phyloP scores from a whole-genome alignment of 805 yeast species.

The Komagataella phaffii region DNA sequence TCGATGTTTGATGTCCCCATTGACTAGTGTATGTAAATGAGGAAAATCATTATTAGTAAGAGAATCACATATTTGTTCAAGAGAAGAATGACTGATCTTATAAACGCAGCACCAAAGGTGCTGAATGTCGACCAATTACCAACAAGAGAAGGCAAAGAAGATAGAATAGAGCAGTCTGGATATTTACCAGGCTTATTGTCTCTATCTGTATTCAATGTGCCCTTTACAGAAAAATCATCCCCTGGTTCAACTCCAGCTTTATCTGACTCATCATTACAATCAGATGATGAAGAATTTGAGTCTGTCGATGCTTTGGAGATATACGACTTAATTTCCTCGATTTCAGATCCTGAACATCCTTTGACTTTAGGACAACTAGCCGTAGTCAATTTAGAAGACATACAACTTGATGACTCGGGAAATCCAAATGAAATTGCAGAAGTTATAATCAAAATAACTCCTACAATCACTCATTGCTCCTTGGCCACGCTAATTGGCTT shows the following conservation, averaged over 20 bases:
- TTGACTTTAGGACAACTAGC: slow-evolving; percentile 87
- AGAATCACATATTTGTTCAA: neutral
- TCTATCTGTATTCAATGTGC: slow-evolving; percentile 1
- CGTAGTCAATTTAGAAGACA: slow-evolving; percentile 79
- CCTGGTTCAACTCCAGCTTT: slow-evolving; percentile 5
- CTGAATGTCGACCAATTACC: slow-evolving; percentile 70
- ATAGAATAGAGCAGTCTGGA: neutral
- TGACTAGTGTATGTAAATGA: neutral
- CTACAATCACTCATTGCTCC: slow-evolving; percentile 96
- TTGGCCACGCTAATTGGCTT: slow-evolving; percentile 91
- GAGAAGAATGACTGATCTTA: slow-evolving; percentile 54
- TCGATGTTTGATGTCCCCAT: neutral
- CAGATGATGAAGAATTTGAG: slow-evolving; percentile 32
- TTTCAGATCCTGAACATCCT: slow-evolving; percentile 97
- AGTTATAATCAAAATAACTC: slow-evolving; percentile 77
- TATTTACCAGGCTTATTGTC: slow-evolving; percentile 6
- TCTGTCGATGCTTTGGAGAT: slow-evolving; percentile 82
- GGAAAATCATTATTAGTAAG: neutral
- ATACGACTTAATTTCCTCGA: slow-evolving; percentile 71
- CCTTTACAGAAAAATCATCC: slow-evolving; percentile 1
- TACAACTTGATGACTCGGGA: slow-evolving; percentile 49
- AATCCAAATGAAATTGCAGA: slow-evolving; percentile 47
- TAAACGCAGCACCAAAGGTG: slow-evolving; percentile 86
- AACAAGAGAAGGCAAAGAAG: slow-evolving; percentile 30
- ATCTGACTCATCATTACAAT: slow-evolving; percentile 5